Base-by-base conservation (phyloP, 768 basidiomycete species). In the Suillus clintonianus region DNA sequence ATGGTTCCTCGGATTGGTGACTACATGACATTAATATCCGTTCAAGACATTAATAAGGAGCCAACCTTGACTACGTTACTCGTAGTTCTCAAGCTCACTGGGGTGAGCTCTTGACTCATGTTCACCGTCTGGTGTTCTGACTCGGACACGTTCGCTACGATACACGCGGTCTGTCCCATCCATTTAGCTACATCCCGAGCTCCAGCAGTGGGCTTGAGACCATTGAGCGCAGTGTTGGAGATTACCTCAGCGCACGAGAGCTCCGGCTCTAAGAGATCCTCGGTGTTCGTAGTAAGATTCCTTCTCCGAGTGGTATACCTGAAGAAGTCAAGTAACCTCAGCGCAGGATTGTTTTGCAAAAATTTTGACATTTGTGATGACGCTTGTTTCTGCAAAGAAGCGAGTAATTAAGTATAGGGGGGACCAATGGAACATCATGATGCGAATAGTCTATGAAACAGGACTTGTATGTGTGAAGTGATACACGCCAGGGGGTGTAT, bases 391-490 rank as follows among this genome's bases (percentile, higher is more conserved):
- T 73, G 72, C 22, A 77, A 66, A 2, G 64, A 65, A 13, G 65
- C 64, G 32, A 76, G 65, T 76, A 76, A 76, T 47, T 77, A 71
- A 11, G 57, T 36, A 37, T 74, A 77, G 10, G 74, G n/a, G n/a
- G 69, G 1, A 77, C 74, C 15, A 76, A 61, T 42, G 76, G 72
- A 14, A 77, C 71, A 14, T 56, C 15, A 77, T 66, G 13, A 39
- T 51, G 0, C 64, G n/a, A 11, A 68, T 41, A 14, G 51, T 58
- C 74, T 73, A 76, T 14, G 64, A 53, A 36, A 72, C 70, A 1
- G 78, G 76, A 22, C 64, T 65, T 5, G 60, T 55, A 37, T 65
- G 55, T 24, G 15, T 30, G 10, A 62, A n/a, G n/a, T n/a, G n/a
- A n/a, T n/a, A n/a, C n/a, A n/a, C n/a, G n/a, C n/a, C n/a, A 13